Conservation (phyloP, 2,329 filamentous ascomycete species). For the Aspergillus brasiliensis region DNA sequence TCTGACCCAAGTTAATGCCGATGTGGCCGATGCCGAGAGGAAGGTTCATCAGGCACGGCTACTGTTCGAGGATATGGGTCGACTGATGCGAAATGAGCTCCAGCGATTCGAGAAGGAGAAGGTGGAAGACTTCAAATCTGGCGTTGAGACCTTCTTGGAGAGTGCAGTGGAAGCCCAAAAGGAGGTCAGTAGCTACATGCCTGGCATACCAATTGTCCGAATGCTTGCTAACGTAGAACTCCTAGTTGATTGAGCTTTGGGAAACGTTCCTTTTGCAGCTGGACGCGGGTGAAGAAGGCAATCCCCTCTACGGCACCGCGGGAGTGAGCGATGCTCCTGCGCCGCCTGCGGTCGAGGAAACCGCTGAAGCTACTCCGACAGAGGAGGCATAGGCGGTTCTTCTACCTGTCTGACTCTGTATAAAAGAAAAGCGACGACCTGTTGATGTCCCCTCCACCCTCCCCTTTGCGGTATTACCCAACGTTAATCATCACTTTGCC, state of each 20-base stretch:
- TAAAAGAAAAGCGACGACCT: constrained; percentile 18
- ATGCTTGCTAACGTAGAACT: constrained; percentile 6
- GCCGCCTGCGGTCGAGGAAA: constrained; percentile 20
- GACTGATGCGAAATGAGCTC: constrained; percentile 85
- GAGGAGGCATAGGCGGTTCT: constrained; percentile 21
- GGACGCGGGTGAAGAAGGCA: constrained; percentile 84
- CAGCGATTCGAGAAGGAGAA: constrained; percentile 96
- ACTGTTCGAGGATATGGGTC: constrained; percentile 95
- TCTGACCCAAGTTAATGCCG: constrained; percentile 85
- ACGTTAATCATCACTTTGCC: constrained; percentile 3
- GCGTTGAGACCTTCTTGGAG: constrained; percentile 95
- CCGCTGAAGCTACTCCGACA: constrained; percentile 13
- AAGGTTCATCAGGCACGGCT: constrained; percentile 87
- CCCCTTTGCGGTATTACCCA: constrained; percentile 1
- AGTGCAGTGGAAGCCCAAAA: constrained; percentile 98
- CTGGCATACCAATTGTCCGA: not conserved
- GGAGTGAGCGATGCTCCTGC: constrained; percentile 21
- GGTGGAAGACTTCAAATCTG: constrained; percentile 98
- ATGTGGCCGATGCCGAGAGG: constrained; percentile 92
- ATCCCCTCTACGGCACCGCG: constrained; percentile 47
- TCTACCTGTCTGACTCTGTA: constrained; percentile 15
- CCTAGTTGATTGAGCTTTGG: constrained; percentile 83
- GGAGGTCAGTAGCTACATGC: constrained; percentile 64
- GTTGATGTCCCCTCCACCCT: not conserved
- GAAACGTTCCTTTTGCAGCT: constrained; percentile 97